These are phyloP conservation scores for Syzygium jambos DNA, from an alignment of 345 rosid genomes.

Conservation along the genomic window DNA sequence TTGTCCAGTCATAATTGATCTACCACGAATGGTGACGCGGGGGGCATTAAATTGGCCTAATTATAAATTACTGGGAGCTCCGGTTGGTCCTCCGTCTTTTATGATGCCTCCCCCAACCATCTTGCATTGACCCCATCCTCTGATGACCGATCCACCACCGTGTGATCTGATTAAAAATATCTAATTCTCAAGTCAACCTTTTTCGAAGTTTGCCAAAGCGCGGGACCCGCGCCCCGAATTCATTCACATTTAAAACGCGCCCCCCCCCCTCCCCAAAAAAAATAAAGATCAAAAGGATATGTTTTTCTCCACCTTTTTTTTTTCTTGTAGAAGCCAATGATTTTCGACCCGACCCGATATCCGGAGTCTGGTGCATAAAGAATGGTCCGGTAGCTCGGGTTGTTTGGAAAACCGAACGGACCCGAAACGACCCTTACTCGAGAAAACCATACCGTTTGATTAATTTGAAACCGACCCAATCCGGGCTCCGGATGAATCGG, in stretches of 20 bases:
- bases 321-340: too few species aligned
- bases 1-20: neutral
- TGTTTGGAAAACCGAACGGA: neutral
- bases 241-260: neutral
- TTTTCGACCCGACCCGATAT: neutral
- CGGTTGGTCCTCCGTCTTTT: neutral
- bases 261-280: neutral
- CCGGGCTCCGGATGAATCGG: neutral
- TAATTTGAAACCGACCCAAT: neutral
- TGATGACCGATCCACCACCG: neutral
- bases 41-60: neutral
- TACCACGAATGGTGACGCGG: neutral
- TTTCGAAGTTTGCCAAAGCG: neutral
- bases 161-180: neutral
- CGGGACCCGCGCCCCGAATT: neutral
- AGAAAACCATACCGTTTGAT: neutral
- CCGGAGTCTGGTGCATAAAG: too few species aligned
- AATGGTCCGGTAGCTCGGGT: neutral
- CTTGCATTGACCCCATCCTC: neutral
- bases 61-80: neutral
- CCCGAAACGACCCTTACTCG: too few species aligned
- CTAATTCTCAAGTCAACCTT: neutral
- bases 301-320: too few species aligned
- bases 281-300: neutral
- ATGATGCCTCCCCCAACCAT: neutral